phyloP scores from a whole-genome alignment of 208 protist genomes.

The Phytomonas sp. region DNA sequence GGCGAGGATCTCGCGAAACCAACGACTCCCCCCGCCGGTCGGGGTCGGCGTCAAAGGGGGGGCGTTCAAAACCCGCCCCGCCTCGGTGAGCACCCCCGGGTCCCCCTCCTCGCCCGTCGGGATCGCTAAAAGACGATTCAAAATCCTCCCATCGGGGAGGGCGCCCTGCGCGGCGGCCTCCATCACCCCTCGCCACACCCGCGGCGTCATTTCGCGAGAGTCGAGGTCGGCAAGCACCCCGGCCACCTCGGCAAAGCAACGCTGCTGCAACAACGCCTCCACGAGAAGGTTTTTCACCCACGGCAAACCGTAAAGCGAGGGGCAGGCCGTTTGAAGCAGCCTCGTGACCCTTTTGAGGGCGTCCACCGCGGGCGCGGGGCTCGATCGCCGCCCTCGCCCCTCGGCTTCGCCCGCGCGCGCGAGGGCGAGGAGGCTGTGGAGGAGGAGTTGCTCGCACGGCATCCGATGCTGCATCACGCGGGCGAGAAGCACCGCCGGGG shows the following conservation, averaged over 20 bases:
- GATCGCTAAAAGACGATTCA: slow-evolving; percentile 39
- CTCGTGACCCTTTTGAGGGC: slow-evolving; percentile 15
- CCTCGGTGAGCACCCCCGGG: background rate
- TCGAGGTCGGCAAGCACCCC: slow-evolving; percentile 35
- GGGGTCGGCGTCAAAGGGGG: slow-evolving; percentile 31
- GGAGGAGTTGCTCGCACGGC: slow-evolving; percentile 35
- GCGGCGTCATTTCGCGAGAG: slow-evolving; percentile 38
- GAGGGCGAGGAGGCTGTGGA: slow-evolving; percentile 27
- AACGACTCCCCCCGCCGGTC: slow-evolving; percentile 28
- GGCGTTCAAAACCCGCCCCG: slow-evolving; percentile 9
- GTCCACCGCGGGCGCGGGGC: slow-evolving; percentile 10
- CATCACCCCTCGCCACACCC: slow-evolving; percentile 39
- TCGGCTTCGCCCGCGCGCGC: slow-evolving; percentile 16
- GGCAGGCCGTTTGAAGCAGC: slow-evolving; percentile 9
- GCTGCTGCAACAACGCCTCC: slow-evolving; percentile 33
- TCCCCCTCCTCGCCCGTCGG: background rate
- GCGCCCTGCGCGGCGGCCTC: slow-evolving; percentile 39
- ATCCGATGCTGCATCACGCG: slow-evolving; percentile 36
- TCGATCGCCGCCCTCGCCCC: slow-evolving; percentile 9
- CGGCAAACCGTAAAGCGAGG: slow-evolving; percentile 28
- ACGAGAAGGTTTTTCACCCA: slow-evolving; percentile 38
- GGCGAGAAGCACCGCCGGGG: slow-evolving; percentile 41
- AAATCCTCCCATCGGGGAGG: slow-evolving; percentile 50
- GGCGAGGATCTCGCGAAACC: slow-evolving; percentile 34
- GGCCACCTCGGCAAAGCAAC: slow-evolving; percentile 33